A percentile compares a stretch with the other conserved stretches of the same genome.
These are phyloP conservation scores for Polyporus arcularius DNA, from an alignment of 768 basidiomycete species.

Conservation along the genomic window DNA sequence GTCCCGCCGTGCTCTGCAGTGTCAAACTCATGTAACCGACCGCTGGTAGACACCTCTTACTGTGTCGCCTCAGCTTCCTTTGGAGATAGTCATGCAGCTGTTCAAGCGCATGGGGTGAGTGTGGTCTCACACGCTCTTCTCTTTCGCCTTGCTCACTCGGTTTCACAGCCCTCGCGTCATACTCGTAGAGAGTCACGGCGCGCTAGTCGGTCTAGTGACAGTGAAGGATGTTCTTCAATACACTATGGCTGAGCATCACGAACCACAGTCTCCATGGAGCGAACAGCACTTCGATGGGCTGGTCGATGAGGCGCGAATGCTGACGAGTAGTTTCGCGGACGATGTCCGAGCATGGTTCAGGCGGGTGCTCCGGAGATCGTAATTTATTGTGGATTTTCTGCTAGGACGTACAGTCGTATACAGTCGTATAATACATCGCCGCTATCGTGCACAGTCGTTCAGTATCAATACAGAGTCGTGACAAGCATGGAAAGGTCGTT, in stretches of 20 bases:
- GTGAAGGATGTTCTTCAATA: conserved; percentile 95
- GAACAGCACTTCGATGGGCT: conserved; percentile 29
- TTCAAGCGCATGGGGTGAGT: conserved; percentile 98
- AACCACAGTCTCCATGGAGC: conserved; percentile 27
- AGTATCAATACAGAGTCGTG: conserved; percentile 4
- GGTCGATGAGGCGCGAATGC: conserved; percentile 27
- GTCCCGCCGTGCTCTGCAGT: background rate
- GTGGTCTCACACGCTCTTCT: background rate
- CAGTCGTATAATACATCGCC: conserved; percentile 8
- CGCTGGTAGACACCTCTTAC: conserved; percentile 82
- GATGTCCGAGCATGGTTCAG: conserved; percentile 10
- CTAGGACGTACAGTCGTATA: background rate
- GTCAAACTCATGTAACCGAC: background rate
- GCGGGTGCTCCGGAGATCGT: conserved; percentile 15
- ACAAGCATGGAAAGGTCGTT: background rate
- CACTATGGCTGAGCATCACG: conserved; percentile 45
- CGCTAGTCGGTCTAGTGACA: conserved; percentile 83
- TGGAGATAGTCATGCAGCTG: conserved; percentile 97
- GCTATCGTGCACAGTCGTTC: background rate
- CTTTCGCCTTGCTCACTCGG: background rate
- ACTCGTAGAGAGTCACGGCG: conserved; percentile 85
- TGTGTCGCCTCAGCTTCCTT: conserved; percentile 85
- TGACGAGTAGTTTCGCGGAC: conserved; percentile 18
- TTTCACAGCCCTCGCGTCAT: conserved; percentile 86
- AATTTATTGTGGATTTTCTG: conserved; percentile 3